Conservation (phyloP, 2,329 filamentous ascomycete genomes). For the Cyphellophora attinorum region DNA sequence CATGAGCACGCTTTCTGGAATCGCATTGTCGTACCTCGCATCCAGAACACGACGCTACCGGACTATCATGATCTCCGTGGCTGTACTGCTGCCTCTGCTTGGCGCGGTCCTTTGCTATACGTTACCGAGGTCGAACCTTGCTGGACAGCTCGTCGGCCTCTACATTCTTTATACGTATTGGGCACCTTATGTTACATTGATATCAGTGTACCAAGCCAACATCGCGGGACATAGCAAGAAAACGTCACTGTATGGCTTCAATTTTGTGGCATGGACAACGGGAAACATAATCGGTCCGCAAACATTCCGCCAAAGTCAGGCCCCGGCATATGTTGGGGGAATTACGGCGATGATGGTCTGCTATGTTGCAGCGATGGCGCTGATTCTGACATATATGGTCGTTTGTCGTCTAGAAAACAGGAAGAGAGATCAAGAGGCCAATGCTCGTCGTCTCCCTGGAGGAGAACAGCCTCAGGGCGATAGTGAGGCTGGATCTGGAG, state of each 20-base stretch:
- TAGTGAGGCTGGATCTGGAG: conserved; percentile 7
- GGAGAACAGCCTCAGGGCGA: too few species aligned
- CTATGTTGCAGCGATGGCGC: conserved; percentile 45
- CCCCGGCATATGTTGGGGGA: conserved; percentile 50
- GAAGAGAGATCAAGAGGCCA: conserved; percentile 41
- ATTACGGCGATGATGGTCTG: conserved; percentile 44
- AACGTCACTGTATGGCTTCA: conserved; percentile 53
- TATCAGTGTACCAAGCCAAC: conserved; percentile 61
- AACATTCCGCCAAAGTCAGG: conserved; percentile 49
- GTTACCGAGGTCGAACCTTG: conserved; percentile 36
- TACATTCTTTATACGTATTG: conserved; percentile 59
- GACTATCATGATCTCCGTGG: conserved; percentile 41
- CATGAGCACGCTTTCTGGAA: conserved; percentile 50
- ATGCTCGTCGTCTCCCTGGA: not conserved
- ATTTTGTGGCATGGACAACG: conserved; percentile 51
- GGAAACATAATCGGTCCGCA: conserved; percentile 61
- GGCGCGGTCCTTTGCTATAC: conserved; percentile 45
- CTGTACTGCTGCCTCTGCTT: conserved; percentile 51
- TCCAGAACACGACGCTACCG: conserved; percentile 51
- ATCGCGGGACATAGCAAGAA: conserved; percentile 61
- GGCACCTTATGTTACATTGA: conserved; percentile 55
- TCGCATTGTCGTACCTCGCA: conserved; percentile 45
- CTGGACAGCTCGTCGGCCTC: conserved; percentile 49
- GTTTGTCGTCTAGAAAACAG: conserved; percentile 39
- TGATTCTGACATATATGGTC: conserved; percentile 39